Conservation (phyloP, 1,284 basidiomycete genomes). For the Fomitiporia mediterranea region DNA sequence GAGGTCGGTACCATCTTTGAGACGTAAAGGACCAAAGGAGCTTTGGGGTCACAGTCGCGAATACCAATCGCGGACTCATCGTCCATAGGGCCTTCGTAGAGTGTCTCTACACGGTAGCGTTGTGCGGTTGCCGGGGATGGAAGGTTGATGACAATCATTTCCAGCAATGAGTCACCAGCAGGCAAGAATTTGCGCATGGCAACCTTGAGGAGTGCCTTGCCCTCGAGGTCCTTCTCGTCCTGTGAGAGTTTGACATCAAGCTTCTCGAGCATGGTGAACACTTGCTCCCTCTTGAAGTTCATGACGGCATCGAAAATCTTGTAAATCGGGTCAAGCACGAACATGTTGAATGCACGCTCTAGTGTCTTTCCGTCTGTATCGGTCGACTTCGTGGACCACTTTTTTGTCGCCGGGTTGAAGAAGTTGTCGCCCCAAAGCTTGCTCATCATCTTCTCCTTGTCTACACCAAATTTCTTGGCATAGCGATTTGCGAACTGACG, state of each 20-base stretch:
- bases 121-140: slow-evolving; percentile 97
- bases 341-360: slow-evolving; percentile 92
- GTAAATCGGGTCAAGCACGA: slow-evolving; percentile 99
- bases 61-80: slow-evolving; percentile 99
- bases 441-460: slow-evolving; percentile 97
- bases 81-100: slow-evolving; percentile 99
- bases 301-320: slow-evolving; percentile 98
- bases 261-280: slow-evolving; percentile 88
- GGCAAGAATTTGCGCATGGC: slow-evolving; percentile 99
- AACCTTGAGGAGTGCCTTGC: slow-evolving; percentile 95
- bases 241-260: slow-evolving; percentile 89
- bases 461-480: slow-evolving; percentile 98
- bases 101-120: slow-evolving; percentile 98
- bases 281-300: slow-evolving; percentile 99
- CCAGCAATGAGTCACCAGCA: slow-evolving; percentile 96
- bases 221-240: slow-evolving; percentile 94
- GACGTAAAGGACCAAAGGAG: slow-evolving; percentile 96
- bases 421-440: slow-evolving; percentile 99
- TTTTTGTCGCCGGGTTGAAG: slow-evolving; percentile 97
- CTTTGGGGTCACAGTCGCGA: slow-evolving; percentile 97
- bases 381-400: slow-evolving; percentile 85
- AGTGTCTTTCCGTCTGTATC: slow-evolving; percentile 85
- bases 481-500: slow-evolving; percentile 96
- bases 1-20: slow-evolving; percentile 99
- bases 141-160: slow-evolving; percentile 99